A percentile compares a stretch with the other conserved stretches of the same genome.
Evolutionary conservation across 805 yeast species (phyloP).

Genomic region (Dipodascus geniculatus): DNA sequence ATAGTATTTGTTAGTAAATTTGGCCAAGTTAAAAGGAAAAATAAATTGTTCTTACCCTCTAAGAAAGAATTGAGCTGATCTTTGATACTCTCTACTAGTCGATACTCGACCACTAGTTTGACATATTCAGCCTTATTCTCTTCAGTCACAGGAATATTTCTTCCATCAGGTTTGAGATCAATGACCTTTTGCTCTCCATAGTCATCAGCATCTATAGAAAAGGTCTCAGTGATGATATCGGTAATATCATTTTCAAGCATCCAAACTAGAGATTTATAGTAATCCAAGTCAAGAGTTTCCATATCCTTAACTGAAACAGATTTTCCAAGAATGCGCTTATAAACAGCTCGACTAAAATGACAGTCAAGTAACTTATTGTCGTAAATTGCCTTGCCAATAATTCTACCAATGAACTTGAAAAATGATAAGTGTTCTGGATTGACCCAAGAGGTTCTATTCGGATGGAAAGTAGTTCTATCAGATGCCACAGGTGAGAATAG

Average conservation of each 20-base stretch:
- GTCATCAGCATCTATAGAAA: constrained; percentile 86
- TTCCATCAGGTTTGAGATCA: constrained; percentile 75
- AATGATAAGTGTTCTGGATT: constrained; percentile 89
- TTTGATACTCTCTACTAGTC: constrained; percentile 68
- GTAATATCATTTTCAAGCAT: constrained; percentile 95
- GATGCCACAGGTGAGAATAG: constrained; percentile 83
- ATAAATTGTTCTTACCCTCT: constrained; percentile 13
- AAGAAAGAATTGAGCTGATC: constrained; percentile 82
- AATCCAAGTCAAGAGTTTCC: constrained; percentile 87
- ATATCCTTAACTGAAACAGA: constrained; percentile 81
- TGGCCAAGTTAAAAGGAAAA: background rate
- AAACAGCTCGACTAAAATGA: constrained; percentile 90
- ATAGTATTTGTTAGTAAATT: background rate
- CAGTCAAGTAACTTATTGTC: constrained; percentile 83
- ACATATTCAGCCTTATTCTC: constrained; percentile 87
- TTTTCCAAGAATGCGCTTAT: constrained; percentile 71
- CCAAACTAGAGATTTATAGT: constrained; percentile 88
- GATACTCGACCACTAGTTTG: constrained; percentile 70
- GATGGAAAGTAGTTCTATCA: constrained; percentile 90
- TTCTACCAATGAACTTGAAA: constrained; percentile 87
- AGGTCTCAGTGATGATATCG: constrained; percentile 87
- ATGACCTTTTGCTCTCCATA: constrained; percentile 80
- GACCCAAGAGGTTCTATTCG: constrained; percentile 82
- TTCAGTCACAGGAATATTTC: constrained; percentile 78
- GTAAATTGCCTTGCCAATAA: constrained; percentile 87